Conservation (phyloP, 257 asterid species). For the Parsonsia alboflavescens region DNA sequence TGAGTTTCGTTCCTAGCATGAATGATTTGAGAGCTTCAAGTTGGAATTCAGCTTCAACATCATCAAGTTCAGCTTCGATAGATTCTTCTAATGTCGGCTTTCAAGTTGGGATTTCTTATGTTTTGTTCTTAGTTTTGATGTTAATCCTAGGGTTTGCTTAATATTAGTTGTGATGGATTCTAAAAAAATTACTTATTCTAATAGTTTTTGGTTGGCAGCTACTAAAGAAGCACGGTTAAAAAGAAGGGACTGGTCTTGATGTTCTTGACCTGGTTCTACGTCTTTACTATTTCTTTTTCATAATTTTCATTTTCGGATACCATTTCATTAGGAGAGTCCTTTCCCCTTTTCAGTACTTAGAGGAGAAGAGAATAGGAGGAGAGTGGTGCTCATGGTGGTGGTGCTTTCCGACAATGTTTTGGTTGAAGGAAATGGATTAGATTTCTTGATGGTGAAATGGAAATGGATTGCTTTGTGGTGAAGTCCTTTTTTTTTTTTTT, state of each 20-base stretch:
- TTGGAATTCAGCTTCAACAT: constrained; percentile 10
- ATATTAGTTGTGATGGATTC: not conserved
- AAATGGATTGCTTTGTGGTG: no score
- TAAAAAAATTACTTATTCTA: not conserved
- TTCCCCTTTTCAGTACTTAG: not conserved
- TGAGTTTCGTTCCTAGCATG: not conserved
- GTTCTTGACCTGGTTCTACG: constrained; percentile 59
- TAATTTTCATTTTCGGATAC: not conserved
- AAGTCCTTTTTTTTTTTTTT: no score
- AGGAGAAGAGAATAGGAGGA: no score
- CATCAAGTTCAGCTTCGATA: constrained; percentile 13
- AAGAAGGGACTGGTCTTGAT: constrained; percentile 87
- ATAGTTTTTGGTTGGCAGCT: constrained; percentile 33
- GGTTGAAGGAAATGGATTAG: no score
- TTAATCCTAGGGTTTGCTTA: not conserved
- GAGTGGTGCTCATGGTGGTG: no score
- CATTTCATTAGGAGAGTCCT: not conserved
- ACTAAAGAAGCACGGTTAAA: constrained; percentile 91
- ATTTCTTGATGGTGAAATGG: no score
- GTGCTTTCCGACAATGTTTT: no score
- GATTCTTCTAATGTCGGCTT: constrained; percentile 21
- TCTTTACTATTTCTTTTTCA: not conserved
- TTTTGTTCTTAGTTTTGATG: not conserved
- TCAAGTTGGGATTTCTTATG: not conserved
- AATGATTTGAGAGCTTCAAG: not conserved